phyloP scores from a whole-genome alignment of 225 moss, liverwort and hornwort species.

The Lunularia cruciata region DNA sequence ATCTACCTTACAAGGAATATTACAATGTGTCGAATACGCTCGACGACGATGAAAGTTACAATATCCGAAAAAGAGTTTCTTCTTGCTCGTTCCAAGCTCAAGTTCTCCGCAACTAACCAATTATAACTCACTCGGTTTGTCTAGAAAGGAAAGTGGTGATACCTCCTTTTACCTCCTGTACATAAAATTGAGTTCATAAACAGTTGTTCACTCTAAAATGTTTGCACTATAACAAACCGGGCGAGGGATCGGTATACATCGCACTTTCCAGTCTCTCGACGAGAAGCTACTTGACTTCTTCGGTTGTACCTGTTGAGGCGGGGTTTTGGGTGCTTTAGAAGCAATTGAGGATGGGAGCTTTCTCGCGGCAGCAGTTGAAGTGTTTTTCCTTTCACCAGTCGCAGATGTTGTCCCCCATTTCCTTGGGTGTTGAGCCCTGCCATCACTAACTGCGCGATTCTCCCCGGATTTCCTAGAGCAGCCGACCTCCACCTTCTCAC shows the following conservation, averaged over 20 bases:
- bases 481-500: neutral
- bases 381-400: conserved; percentile 10
- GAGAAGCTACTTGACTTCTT: conserved; percentile 26
- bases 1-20: conserved; percentile 7
- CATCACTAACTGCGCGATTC: neutral
- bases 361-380: conserved; percentile 18
- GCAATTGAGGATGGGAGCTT: conserved; percentile 17
- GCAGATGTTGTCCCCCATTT: conserved; percentile 10
- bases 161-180: neutral
- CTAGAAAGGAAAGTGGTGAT: no score
- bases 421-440: conserved; percentile 10
- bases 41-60: conserved; percentile 1
- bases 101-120: neutral
- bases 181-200: neutral
- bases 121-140: neutral
- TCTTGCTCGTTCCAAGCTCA: neutral
- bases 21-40: neutral
- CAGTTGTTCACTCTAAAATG: conserved; percentile 31
- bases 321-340: conserved; percentile 8
- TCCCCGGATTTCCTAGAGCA: conserved; percentile 8
- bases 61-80: neutral
- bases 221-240: conserved; percentile 40
- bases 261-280: conserved; percentile 32
- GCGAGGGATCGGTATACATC: conserved; percentile 42
- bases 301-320: conserved; percentile 16